These are phyloP conservation scores for Ampelocalamus luodianensis DNA, from an alignment of 176 grass and related monocot genomes.

Conservation along the genomic window DNA sequence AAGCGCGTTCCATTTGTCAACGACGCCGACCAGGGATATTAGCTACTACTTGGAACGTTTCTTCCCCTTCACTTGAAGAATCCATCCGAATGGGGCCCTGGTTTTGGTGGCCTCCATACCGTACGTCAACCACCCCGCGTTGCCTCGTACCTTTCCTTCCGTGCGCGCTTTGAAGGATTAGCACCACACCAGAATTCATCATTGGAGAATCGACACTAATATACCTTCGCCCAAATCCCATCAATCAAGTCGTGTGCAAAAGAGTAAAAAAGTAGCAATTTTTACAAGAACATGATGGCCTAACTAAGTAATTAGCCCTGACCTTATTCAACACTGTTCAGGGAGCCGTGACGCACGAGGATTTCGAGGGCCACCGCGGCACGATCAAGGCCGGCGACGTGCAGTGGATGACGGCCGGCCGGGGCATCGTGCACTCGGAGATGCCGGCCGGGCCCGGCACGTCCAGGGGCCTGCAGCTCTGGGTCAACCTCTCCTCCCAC, in stretches of 20 bases:
- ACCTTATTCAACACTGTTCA: background rate
- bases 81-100: background rate
- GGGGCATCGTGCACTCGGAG: constrained; percentile 96
- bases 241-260: background rate
- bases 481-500: constrained; percentile 91
- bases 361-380: constrained; percentile 91
- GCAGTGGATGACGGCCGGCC: constrained; percentile 98
- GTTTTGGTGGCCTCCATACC: background rate
- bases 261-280: background rate
- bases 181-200: constrained; percentile 6
- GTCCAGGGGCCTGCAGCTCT: constrained; percentile 88
- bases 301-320: background rate
- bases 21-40: background rate
- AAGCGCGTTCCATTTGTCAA: constrained; percentile 39
- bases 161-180: background rate
- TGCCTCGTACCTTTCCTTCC: background rate
- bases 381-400: constrained; percentile 92
- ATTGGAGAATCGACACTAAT: background rate
- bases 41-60: constrained; percentile 8
- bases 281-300: constrained; percentile 10
- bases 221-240: no score
- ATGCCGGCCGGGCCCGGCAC: constrained; percentile 76
- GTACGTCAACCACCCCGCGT: constrained; percentile 28
- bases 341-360: constrained; percentile 86
- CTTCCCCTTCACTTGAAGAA: constrained; percentile 40